These are phyloP conservation scores for Colletotrichum tropicicola DNA, from an alignment of 2,329 filamentous ascomycete genomes.

Conservation along the genomic window DNA sequence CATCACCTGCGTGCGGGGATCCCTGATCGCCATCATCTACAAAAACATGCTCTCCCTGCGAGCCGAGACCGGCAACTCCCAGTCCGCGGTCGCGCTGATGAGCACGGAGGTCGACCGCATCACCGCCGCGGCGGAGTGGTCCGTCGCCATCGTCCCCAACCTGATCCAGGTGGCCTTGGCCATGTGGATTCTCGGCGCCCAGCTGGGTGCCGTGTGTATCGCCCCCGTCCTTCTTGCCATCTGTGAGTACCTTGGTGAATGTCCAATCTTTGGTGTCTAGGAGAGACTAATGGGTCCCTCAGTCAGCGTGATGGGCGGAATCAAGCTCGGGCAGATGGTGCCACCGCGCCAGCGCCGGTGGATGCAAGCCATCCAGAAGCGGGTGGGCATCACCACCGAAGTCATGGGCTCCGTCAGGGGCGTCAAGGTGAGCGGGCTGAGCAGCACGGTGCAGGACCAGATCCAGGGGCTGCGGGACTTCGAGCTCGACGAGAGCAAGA, in stretches of 20 bases:
- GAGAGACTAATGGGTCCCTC: background rate
- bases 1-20: constrained; percentile 36
- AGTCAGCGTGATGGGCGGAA: background rate
- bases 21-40: constrained; percentile 38
- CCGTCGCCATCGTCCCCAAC: constrained; percentile 28
- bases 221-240: constrained; percentile 48
- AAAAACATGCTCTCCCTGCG: constrained; percentile 33
- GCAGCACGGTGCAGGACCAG: constrained; percentile 41
- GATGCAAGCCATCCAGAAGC: constrained; percentile 58
- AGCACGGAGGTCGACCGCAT: constrained; percentile 41
- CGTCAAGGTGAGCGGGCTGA: constrained; percentile 59
- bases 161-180: constrained; percentile 35
- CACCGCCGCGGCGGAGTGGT: constrained; percentile 33
- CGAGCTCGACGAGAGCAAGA: constrained; percentile 33
- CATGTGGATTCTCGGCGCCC: constrained; percentile 35
- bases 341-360: constrained; percentile 39
- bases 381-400: constrained; percentile 57
- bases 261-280: too few species aligned
- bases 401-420: constrained; percentile 59
- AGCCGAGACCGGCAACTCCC: constrained; percentile 16
- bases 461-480: constrained; percentile 31
- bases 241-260: constrained; percentile 30
- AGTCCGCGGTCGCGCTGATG: constrained; percentile 36
- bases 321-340: background rate
- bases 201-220: constrained; percentile 50